Conservation (phyloP, 257 asterid genomes). For the Capsicum pubescens region DNA sequence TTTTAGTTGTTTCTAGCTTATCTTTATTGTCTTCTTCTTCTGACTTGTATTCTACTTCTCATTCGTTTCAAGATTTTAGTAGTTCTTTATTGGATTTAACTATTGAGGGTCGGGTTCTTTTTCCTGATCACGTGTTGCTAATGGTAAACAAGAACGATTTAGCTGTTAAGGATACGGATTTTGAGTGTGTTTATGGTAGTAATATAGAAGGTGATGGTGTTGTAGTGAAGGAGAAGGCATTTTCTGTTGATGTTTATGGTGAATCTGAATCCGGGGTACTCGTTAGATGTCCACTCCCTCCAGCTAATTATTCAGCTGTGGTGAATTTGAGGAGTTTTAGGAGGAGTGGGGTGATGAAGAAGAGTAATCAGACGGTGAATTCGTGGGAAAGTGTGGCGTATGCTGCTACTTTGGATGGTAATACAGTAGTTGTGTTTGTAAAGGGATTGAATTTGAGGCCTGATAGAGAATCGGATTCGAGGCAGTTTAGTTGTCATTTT, state of each 20-base stretch:
- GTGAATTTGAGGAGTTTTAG: constrained; percentile 49
- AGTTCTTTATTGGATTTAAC: constrained; percentile 42
- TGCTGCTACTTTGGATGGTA: constrained; percentile 74
- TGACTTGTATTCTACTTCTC: constrained; percentile 38
- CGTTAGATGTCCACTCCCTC: constrained; percentile 80
- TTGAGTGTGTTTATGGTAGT: constrained; percentile 66
- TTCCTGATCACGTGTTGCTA: constrained; percentile 81
- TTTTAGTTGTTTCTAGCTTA: constrained; percentile 67
- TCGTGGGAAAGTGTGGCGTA: constrained; percentile 78
- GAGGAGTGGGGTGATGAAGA: constrained; percentile 35
- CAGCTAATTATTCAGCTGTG: constrained; percentile 53
- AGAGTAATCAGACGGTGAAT: constrained; percentile 44
- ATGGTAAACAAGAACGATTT: constrained; percentile 44
- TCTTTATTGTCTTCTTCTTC: constrained; percentile 65
- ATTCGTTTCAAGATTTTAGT: constrained; percentile 50
- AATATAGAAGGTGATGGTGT: constrained; percentile 23
- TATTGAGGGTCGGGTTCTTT: constrained; percentile 70
- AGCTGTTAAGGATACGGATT: constrained; percentile 35
- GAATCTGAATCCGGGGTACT: constrained; percentile 54
- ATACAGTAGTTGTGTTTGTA: constrained; percentile 73
- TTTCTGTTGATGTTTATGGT: constrained; percentile 74
- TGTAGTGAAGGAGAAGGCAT: constrained; percentile 44
- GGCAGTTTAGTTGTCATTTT: constrained; percentile 77
- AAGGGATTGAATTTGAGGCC: constrained; percentile 92
- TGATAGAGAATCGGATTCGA: constrained; percentile 64